Base-by-base conservation (phyloP, 2,329 filamentous ascomycete species). In the Teratosphaeria zuluensis region DNA sequence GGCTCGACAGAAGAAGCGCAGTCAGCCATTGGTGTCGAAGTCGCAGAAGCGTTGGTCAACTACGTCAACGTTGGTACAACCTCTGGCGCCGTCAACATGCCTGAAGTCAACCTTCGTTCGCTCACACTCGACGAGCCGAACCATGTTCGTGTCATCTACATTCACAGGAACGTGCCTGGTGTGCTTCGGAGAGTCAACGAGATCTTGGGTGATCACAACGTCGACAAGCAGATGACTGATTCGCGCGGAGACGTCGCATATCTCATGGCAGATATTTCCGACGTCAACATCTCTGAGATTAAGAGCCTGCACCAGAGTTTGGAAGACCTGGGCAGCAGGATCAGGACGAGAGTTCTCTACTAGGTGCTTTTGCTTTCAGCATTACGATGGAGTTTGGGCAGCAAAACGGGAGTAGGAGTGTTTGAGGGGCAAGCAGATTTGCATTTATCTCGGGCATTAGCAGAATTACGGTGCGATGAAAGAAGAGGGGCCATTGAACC, bases 161-260 rank as follows among this genome's bases (percentile, higher is more conserved):
- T 99, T 67, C 94, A 99, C 78, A 88, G 88, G 75, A 99, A 99
- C 76, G 85, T 97, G 24, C 94, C 94, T 54, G 94, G 94, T 80
- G 94, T 99, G 63, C 80, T 99, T 74, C 84, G 91, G 70, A 90
- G 87, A 78, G 94, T 99, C 65, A 99, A 99, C 80, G 89, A 94
- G 70, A 90, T 97, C 62, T 82, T 99, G 54, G 89, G 88, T 51
- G 86, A 95, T 69, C 92, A 99, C 80, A 99, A 99, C 74, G 92
- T 99, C 67, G 92, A 96, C 78, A 97, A 97, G 81, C 94, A 99
- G 77, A 97, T 95, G 79, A 94, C 90, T 55, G 94, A 97, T 74
- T 95, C 89, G 76, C 88, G 87, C 78, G 92, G 91, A 66, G 92
- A 97, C 72, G 87, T 89, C 64, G 94, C 94, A 21, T 99, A 99